Conservation (phyloP, 2,329 filamentous ascomycete genomes). For the Ascochyta clinopodiicola region DNA sequence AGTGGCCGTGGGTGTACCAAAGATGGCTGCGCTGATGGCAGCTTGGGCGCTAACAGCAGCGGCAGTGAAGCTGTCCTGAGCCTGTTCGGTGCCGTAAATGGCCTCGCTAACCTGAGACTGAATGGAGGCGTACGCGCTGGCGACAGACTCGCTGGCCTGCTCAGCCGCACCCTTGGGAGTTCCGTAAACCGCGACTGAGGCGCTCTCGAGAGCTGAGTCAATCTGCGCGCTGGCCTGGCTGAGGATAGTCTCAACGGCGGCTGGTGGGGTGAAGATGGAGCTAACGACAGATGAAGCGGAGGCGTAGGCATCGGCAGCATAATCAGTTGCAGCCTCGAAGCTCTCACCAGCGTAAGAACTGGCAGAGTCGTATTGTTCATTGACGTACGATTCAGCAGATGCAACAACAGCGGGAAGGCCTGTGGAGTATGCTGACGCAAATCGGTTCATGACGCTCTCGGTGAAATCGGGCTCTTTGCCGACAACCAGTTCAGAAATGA, state of each 20-base stretch:
- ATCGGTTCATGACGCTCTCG: conserved; percentile 76
- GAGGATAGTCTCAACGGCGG: conserved; percentile 64
- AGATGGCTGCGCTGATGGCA: conserved; percentile 63
- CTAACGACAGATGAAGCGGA: conserved; percentile 56
- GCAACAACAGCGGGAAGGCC: conserved; percentile 64
- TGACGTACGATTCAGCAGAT: conserved; percentile 61
- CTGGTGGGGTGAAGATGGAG: conserved; percentile 63
- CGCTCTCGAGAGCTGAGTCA: conserved; percentile 65
- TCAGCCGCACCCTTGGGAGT: conserved; percentile 61
- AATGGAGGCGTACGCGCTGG: conserved; percentile 60
- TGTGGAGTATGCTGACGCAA: conserved; percentile 75
- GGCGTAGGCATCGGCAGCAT: conserved; percentile 58
- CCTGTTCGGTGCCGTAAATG: conserved; percentile 63
- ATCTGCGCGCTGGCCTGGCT: conserved; percentile 64
- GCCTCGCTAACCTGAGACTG: conserved; percentile 59
- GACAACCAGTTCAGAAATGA: conserved; percentile 77
- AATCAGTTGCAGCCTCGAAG: conserved; percentile 56
- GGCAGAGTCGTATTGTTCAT: conserved; percentile 51
- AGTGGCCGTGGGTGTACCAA: conserved; percentile 60
- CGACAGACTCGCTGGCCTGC: conserved; percentile 60
- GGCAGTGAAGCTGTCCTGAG: conserved; percentile 60
- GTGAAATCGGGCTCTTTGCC: conserved; percentile 83
- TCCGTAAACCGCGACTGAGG: conserved; percentile 64
- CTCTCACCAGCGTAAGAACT: conserved; percentile 59
- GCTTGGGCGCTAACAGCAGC: conserved; percentile 62